Percentiles rank a stretch among this genome's conserved stretches.
Conservation (phyloP, 2,329 filamentous ascomycete species). For the Colletotrichum sansevieriae region DNA sequence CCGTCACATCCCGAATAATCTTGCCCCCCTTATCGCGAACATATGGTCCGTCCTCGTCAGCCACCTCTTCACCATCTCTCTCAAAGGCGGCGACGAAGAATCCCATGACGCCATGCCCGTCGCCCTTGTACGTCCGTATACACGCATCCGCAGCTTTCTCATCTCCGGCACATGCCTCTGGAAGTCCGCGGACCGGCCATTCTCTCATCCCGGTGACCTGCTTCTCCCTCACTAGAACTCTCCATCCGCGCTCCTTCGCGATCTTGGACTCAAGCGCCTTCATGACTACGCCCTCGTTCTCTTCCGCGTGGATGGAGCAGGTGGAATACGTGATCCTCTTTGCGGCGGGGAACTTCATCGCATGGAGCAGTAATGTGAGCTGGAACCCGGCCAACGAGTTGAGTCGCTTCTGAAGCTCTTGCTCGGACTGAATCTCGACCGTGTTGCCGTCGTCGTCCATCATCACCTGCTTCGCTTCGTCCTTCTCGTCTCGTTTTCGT, state of each 20-base stretch:
- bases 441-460: constrained; percentile 70
- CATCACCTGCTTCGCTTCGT: constrained; percentile 53
- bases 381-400: constrained; percentile 85
- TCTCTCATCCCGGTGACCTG: constrained; percentile 82
- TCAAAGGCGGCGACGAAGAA: constrained; percentile 96
- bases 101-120: constrained; percentile 88
- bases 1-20: constrained; percentile 58
- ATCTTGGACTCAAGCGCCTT: constrained; percentile 76
- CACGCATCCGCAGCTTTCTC: constrained; percentile 77
- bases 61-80: constrained; percentile 60
- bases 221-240: constrained; percentile 75
- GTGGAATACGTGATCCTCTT: constrained; percentile 90
- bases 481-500: constrained; percentile 58
- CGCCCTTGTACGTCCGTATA: constrained; percentile 84
- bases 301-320: constrained; percentile 87
- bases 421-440: constrained; percentile 63
- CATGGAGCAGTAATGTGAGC: constrained; percentile 83
- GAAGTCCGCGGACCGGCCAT: constrained; percentile 78
- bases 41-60: constrained; percentile 61
- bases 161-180: constrained; percentile 62
- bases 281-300: constrained; percentile 89
- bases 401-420: constrained; percentile 74
- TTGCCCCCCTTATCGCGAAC: constrained; percentile 67
- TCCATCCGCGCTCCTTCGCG: constrained; percentile 80
- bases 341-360: constrained; percentile 83